Base-by-base conservation (phyloP, 768 basidiomycete species). In the Omphalotus guepiniiformis region DNA sequence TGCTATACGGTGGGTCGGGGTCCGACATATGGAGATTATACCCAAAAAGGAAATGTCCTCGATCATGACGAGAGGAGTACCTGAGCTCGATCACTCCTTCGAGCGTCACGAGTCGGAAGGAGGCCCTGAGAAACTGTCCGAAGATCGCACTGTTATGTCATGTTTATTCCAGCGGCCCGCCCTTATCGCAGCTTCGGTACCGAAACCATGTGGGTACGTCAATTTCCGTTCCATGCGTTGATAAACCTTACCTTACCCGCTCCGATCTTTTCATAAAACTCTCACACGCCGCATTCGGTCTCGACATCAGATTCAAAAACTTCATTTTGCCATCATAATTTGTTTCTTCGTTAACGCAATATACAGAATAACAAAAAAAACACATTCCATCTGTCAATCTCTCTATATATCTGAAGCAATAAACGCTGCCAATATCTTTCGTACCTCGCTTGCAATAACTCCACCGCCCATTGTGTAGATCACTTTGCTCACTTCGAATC, bases 401-500 rank as follows among this genome's bases (percentile, higher is more conserved):
- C 44, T 19, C 8, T 16, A 15, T 25, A 74, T 15, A 18, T 30
- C 26, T 12, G n/a, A n/a, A 27, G 44, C 44, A n/a, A n/a, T 78
- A 63, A 78, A 84, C 45, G 56, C 66, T 26, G 64, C 63, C 8
- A 90, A 71, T 27, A 70, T 70, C 38, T 62, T 63, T 51, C 78
- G 67, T n/a, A 82, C 79, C 51, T 80, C 82, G 34, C 63, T 65
- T 30, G 67, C 70, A 35, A 11, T 28, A 7, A 71, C 79, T 0
- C 65, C 63, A 21, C 70, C 79, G 41, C 89, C 86, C 48, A 77
- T 71, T 30, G 89, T 92, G 62, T 93, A 95, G 23, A 84, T 66
- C 50, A 93, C 85, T 30, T 79, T 79, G 68, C 86, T 88, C 39
- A 85, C 64, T 59, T 88, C 79, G 59, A 94, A 94, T 45, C 91